Evolutionary conservation across 2,329 filamentous ascomycete species (phyloP).

Genomic region (Aspergillus glaucus): DNA sequence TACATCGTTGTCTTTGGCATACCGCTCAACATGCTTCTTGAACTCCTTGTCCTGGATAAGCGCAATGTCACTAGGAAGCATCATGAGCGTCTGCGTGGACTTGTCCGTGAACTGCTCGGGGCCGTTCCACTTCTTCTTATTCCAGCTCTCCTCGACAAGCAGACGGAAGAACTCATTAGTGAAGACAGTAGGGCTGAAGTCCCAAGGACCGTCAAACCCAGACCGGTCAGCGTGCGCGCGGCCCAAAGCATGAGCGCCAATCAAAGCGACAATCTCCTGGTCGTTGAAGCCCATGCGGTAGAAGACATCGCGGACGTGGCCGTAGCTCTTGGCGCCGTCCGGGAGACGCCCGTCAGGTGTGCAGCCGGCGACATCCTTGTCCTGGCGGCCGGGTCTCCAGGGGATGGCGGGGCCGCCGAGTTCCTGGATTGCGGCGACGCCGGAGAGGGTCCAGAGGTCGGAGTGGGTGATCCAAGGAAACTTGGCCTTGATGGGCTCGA

Average conservation of each 20-base stretch:
- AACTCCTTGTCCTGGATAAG: slow-evolving; percentile 85
- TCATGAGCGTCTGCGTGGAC: slow-evolving; percentile 84
- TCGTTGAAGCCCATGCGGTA: slow-evolving; percentile 97
- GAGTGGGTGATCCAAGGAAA: slow-evolving; percentile 97
- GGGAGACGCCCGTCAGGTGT: slow-evolving; percentile 89
- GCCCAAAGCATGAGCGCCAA: slow-evolving; percentile 78
- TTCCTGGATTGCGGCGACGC: slow-evolving; percentile 83
- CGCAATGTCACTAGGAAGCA: slow-evolving; percentile 88
- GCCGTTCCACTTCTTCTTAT: slow-evolving; percentile 83
- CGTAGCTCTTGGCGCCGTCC: slow-evolving; percentile 69
- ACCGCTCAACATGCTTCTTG: slow-evolving; percentile 71
- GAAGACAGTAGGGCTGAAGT: slow-evolving; percentile 81
- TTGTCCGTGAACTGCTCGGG: slow-evolving; percentile 88
- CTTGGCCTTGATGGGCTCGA: slow-evolving; percentile 82
- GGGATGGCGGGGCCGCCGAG: slow-evolving; percentile 85
- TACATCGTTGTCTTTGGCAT: slow-evolving; percentile 79
- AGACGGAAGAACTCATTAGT: slow-evolving; percentile 95
- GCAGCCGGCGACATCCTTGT: slow-evolving; percentile 75
- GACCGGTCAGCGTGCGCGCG: slow-evolving; percentile 85
- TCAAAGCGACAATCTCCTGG: slow-evolving; percentile 87
- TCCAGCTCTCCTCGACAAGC: slow-evolving; percentile 87
- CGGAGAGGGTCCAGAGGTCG: slow-evolving; percentile 90
- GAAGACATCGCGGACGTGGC: slow-evolving; percentile 88
- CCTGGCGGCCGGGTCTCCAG: slow-evolving; percentile 77
- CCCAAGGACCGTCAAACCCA: slow-evolving; percentile 85